Conservation (phyloP, 805 yeast genomes). For the Metschnikowia corniflorae region DNA sequence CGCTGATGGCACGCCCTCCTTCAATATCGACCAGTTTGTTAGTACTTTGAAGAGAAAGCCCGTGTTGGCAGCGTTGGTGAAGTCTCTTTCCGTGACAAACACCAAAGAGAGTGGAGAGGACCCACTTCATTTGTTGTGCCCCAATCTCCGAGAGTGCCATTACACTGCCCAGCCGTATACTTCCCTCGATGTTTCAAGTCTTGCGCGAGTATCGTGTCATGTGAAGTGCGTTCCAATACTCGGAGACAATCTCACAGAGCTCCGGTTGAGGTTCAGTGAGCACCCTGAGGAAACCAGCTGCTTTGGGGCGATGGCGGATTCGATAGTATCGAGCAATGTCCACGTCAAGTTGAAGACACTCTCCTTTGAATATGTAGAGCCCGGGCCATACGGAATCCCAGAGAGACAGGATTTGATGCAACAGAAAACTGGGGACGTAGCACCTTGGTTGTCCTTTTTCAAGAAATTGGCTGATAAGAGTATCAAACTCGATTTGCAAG, state of each 20-base stretch:
- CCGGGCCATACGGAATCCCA: not conserved
- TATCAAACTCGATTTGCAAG: not conserved
- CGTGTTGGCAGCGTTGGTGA: no score
- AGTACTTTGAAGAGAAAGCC: no score
- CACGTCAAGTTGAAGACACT: not conserved
- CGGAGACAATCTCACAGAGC: not conserved
- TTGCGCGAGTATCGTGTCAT: not conserved
- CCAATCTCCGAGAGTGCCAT: no score
- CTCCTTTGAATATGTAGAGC: not conserved
- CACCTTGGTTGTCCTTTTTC: not conserved
- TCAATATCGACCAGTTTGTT: not conserved
- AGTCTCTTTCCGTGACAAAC: no score
- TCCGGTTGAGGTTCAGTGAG: not conserved
- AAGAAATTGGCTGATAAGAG: not conserved
- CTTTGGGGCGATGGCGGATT: not conserved
- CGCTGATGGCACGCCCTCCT: not conserved
- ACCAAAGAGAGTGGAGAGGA: no score
- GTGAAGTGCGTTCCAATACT: not conserved
- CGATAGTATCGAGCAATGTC: not conserved
- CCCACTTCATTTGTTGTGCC: no score
- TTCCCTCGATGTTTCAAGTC: no score
- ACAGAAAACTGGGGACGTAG: no score
- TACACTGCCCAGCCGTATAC: not conserved
- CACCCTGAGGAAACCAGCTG: not conserved
- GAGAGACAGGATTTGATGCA: not conserved